Conservation (phyloP, 345 rosid genomes). For the Corymbia maculata region DNA sequence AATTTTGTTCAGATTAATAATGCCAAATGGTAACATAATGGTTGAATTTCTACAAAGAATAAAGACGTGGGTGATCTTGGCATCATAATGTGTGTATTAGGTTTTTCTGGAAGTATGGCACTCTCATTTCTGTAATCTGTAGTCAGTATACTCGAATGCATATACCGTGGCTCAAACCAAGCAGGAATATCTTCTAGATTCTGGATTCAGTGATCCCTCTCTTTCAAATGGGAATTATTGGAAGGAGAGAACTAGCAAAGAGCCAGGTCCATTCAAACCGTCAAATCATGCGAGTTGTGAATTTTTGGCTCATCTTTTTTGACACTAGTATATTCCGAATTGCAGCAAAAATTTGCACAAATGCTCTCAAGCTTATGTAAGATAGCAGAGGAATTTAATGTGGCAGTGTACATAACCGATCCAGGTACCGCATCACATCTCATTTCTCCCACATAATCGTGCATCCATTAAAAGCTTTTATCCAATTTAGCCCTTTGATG, state of each 20-base stretch:
- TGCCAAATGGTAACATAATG: not conserved
- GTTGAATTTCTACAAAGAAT: not conserved
- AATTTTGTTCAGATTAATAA: accelerated
- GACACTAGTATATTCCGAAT: not conserved
- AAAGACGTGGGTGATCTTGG: not conserved
- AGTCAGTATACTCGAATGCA: not conserved
- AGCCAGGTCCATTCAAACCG: no score
- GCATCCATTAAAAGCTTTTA: no score
- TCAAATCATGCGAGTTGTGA: not conserved
- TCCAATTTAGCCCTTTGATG: not conserved
- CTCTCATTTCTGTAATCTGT: not conserved
- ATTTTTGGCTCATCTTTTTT: no score
- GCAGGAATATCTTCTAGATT: not conserved
- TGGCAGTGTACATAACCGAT: slow-evolving; percentile 90
- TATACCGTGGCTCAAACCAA: not conserved
- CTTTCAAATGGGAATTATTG: no score
- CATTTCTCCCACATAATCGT: no score
- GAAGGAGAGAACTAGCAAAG: slow-evolving; percentile 23
- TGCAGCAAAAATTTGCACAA: slow-evolving; percentile 92
- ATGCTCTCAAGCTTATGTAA: slow-evolving; percentile 77
- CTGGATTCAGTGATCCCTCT: no score
- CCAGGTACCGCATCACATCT: slow-evolving; percentile 40
- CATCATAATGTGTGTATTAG: not conserved
- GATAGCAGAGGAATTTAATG: slow-evolving; percentile 90
- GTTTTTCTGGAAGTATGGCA: not conserved